These are phyloP conservation scores for Fusarium stilboides DNA, from an alignment of 2,329 filamentous ascomycete genomes.

Conservation along the genomic window DNA sequence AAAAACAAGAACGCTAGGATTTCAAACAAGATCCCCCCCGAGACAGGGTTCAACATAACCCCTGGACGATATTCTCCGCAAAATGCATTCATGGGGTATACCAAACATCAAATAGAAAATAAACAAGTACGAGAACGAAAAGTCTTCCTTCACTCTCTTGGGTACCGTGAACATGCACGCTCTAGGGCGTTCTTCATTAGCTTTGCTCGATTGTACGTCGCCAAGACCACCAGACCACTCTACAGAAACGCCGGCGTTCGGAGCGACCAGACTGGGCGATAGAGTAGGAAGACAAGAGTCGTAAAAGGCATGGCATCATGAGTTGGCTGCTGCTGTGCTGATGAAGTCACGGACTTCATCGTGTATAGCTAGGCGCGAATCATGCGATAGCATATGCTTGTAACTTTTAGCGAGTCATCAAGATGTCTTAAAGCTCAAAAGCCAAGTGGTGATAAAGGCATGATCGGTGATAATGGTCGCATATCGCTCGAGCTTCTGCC, in stretches of 20 bases:
- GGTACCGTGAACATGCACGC: slow-evolving; percentile 16
- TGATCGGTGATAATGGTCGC: slow-evolving; percentile 75
- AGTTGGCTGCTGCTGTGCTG: slow-evolving; percentile 44
- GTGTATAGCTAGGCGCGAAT: slow-evolving; percentile 21
- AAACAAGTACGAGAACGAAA: slow-evolving; percentile 9
- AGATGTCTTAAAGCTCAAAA: slow-evolving; percentile 57
- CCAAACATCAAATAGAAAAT: slow-evolving; percentile 44
- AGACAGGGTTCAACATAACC: slow-evolving; percentile 25
- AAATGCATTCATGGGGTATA: slow-evolving; percentile 47
- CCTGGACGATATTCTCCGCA: slow-evolving; percentile 36
- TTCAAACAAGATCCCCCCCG: slow-evolving; percentile 18
- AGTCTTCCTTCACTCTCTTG: slow-evolving; percentile 26
- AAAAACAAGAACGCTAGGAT: slow-evolving; percentile 39
- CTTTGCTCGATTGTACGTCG: slow-evolving; percentile 24
- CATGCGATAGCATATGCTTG: slow-evolving; percentile 11
- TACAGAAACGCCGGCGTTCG: slow-evolving; percentile 35
- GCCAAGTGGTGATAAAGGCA: slow-evolving; percentile 75
- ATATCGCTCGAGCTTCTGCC: slow-evolving; percentile 59
- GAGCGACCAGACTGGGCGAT: slow-evolving; percentile 30
- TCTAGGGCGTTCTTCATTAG: slow-evolving; percentile 9
- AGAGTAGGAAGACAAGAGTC: slow-evolving; percentile 45
- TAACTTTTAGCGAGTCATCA: slow-evolving; percentile 18
- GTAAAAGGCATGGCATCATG: slow-evolving; percentile 56
- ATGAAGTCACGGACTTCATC: slow-evolving; percentile 34
- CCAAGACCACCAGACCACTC: slow-evolving; percentile 25